Conservation (phyloP, 2,329 filamentous ascomycete species). For the Lecanosticta acicola region DNA sequence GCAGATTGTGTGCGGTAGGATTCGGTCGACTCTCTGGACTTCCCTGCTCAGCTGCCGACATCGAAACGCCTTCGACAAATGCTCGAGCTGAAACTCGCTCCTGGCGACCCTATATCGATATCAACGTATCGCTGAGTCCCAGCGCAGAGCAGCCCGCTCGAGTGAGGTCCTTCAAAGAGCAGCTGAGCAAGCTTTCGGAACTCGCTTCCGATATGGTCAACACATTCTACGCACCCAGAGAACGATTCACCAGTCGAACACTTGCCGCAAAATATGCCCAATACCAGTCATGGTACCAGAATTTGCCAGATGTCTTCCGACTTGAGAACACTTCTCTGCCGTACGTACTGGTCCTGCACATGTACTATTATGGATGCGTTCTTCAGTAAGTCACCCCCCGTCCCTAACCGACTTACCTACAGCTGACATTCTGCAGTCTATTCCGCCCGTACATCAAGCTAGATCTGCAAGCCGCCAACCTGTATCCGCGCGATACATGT, state of each 20-base stretch:
- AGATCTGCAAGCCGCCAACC: conserved; percentile 50
- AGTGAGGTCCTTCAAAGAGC: conserved; percentile 39
- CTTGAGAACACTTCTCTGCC: conserved; percentile 66
- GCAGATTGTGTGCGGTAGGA: conserved; percentile 42
- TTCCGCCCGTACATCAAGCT: conserved; percentile 69
- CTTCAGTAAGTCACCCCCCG: conserved; percentile 54
- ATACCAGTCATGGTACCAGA: conserved; percentile 67
- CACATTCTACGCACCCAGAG: conserved; percentile 65
- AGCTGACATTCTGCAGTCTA: conserved; percentile 61
- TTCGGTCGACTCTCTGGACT: conserved; percentile 45
- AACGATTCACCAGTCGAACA: conserved; percentile 58
- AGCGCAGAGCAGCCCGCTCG: conserved; percentile 63
- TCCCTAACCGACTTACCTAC: background rate
- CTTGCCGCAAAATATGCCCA: conserved; percentile 61
- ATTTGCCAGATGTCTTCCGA: conserved; percentile 58
- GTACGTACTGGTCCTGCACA: conserved; percentile 60
- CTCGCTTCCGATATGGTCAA: conserved; percentile 67
- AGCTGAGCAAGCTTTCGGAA: conserved; percentile 67
- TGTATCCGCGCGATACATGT: conserved; percentile 62
- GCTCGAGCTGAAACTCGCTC: conserved; percentile 28
- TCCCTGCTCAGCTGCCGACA: conserved; percentile 44
- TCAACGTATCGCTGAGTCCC: conserved; percentile 43
- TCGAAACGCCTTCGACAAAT: conserved; percentile 40
- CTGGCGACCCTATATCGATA: conserved; percentile 37
- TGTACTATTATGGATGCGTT: conserved; percentile 34